Conservation (phyloP, 768 basidiomycete species). For the Lyophyllum atratum region DNA sequence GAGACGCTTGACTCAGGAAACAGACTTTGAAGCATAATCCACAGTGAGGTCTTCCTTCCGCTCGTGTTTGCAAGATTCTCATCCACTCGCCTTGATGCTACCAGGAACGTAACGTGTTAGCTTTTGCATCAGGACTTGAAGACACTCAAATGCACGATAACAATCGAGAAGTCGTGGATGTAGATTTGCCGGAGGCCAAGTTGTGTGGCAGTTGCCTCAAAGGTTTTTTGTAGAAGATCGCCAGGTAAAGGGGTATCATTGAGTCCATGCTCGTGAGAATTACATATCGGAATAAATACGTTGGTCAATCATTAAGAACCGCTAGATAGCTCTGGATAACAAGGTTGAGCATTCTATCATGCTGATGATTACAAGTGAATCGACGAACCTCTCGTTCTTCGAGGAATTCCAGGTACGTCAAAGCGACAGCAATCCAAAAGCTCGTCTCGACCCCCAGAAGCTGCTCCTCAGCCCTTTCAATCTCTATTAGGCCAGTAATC, state of each 20-base stretch:
- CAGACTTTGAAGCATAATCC: background rate
- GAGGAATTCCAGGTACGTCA: slow-evolving; percentile 78
- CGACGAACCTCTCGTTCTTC: slow-evolving; percentile 71
- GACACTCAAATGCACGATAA: background rate
- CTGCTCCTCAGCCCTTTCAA: slow-evolving; percentile 57
- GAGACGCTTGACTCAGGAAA: background rate
- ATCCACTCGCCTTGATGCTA: background rate
- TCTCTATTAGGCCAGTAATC: slow-evolving; percentile 61
- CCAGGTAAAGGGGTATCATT: background rate
- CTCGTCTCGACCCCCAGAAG: slow-evolving; percentile 70
- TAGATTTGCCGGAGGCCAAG: background rate
- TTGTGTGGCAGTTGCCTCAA: background rate
- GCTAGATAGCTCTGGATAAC: slow-evolving; percentile 55
- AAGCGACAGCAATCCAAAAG: slow-evolving; percentile 75
- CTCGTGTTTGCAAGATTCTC: background rate
- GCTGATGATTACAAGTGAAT: background rate
- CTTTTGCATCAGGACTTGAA: background rate
- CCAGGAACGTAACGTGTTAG: background rate
- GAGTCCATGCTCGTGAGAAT: background rate
- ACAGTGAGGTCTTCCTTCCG: background rate
- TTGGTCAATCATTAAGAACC: slow-evolving; percentile 44
- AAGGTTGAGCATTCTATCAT: background rate
- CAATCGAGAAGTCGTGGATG: background rate
- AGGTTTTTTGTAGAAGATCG: background rate
- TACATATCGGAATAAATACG: slow-evolving; percentile 7